Evolutionary conservation across 805 yeast species (phyloP), one percentile per base, ranked within the genome.

Genomic region (Candida easanensis): DNA sequence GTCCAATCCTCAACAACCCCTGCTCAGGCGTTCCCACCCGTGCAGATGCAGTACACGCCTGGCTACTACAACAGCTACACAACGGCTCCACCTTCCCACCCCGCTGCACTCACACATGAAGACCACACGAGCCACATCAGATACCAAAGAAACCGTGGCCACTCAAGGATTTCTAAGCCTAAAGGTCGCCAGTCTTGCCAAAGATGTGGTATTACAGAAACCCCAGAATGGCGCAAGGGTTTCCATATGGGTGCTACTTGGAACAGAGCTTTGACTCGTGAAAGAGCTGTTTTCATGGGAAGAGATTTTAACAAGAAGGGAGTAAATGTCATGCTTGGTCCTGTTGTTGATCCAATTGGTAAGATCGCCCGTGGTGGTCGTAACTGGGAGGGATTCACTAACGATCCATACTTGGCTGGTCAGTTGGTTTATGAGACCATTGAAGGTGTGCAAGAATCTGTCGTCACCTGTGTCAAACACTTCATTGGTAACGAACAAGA

Each of bases 171-270:
- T n/a, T 37, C 30, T 5, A 49, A 48, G 33, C 5, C 20, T 7
- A 44, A 30, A 6, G 26, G 32, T 14, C 37, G 39, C 21, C 35
- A 54, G 54, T 35, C 41, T 5, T 71, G 77, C 51, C 69, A 67
- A 33, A 71, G 75, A 45, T 80, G 86, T 54, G 72, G 70, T n/a
- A 68, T 73, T 4, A 63, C 58, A 7, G 77, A 76, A 36, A 84
- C 95, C 0, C 93, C 93, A 0, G 93, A 86, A 61, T 86, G 95
- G 95, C 66, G 95, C 42, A 73, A 83, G 36, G 44, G 37, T 20
- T 18, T 41, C 17, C 44, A 41, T 23, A 38, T 36, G 26, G 44
- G 44, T 32, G 44, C 44, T 19, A 6, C 44, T 13, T 41, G 44
- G 44, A 41, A 41, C 44, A 41, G 23, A 14, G 34, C 30, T 18